phyloP scores from a whole-genome alignment of 176 grass and related monocot genomes.

The Saccharum spontaneum region DNA sequence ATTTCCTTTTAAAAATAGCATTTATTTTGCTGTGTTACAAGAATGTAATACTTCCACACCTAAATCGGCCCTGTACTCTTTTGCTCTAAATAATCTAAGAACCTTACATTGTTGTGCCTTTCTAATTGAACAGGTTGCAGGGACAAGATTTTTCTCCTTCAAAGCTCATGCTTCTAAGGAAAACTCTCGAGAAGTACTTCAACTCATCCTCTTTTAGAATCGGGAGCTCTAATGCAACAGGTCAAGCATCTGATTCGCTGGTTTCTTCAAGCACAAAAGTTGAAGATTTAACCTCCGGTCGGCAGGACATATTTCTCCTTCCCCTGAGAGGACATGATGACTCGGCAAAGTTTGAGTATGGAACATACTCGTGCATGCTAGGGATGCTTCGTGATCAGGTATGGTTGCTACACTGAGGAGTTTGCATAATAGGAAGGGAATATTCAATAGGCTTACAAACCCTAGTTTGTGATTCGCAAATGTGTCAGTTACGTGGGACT shows the following conservation, averaged over 20 bases:
- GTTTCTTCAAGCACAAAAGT: constrained; percentile 32
- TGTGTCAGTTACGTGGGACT: neutral
- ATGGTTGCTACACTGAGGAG: constrained; percentile 12
- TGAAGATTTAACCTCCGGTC: constrained; percentile 32
- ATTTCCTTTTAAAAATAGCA: neutral
- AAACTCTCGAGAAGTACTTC: constrained; percentile 58
- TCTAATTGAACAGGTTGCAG: constrained; percentile 52
- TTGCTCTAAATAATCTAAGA: neutral
- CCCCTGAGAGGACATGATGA: constrained; percentile 51
- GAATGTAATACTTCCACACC: neutral
- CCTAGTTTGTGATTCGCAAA: neutral
- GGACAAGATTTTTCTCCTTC: constrained; percentile 63
- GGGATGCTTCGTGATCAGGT: constrained; percentile 80
- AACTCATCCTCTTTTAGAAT: constrained; percentile 58
- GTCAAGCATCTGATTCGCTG: constrained; percentile 30
- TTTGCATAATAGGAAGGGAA: neutral
- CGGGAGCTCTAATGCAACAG: constrained; percentile 27
- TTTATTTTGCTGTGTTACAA: neutral
- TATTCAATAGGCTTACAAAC: neutral
- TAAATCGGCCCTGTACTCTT: neutral
- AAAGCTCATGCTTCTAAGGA: constrained; percentile 49
- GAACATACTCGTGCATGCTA: constrained; percentile 63
- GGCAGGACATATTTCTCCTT: constrained; percentile 67
- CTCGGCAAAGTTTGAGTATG: constrained; percentile 46
- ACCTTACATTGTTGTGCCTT: neutral